These are phyloP conservation scores for Boletus edulis DNA, from an alignment of 768 basidiomycete genomes.

Conservation along the genomic window DNA sequence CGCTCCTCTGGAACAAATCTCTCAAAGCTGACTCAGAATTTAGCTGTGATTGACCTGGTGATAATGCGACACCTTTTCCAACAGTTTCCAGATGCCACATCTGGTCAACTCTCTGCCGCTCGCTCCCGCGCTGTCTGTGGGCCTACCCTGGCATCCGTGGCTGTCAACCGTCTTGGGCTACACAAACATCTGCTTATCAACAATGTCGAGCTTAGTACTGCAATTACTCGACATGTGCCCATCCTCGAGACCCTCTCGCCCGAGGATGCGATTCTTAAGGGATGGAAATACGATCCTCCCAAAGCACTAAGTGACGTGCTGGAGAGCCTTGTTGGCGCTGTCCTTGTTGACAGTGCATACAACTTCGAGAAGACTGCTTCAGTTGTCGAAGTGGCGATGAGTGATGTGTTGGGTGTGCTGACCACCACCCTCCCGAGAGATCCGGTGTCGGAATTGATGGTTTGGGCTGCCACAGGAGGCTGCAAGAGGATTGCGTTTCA, in stretches of 20 bases:
- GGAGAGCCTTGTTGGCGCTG: slow-evolving; percentile 80
- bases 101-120: slow-evolving; percentile 73
- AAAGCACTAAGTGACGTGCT: slow-evolving; percentile 84
- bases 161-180: slow-evolving; percentile 60
- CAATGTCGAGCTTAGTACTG: slow-evolving; percentile 61
- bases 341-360: slow-evolving; percentile 78
- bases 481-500: slow-evolving; percentile 51
- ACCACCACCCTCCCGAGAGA: slow-evolving; percentile 61
- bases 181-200: slow-evolving; percentile 73
- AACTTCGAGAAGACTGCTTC: slow-evolving; percentile 65
- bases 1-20: neutral
- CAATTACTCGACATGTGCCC: slow-evolving; percentile 61
- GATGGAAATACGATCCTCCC: slow-evolving; percentile 84
- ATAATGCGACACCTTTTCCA: slow-evolving; percentile 69
- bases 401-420: slow-evolving; percentile 60
- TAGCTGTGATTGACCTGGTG: slow-evolving; percentile 71
- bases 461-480: slow-evolving; percentile 60
- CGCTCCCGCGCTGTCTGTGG: slow-evolving; percentile 72
- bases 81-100: slow-evolving; percentile 68
- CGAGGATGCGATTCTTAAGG: slow-evolving; percentile 60
- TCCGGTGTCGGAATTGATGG: slow-evolving; percentile 68
- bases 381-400: slow-evolving; percentile 63
- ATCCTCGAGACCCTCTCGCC: slow-evolving; percentile 53
- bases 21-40: slow-evolving; percentile 6
- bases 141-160: slow-evolving; percentile 66